Evolutionary conservation across 1,284 basidiomycete species (phyloP).

Genomic region (Cryptococcus neoformans): DNA sequence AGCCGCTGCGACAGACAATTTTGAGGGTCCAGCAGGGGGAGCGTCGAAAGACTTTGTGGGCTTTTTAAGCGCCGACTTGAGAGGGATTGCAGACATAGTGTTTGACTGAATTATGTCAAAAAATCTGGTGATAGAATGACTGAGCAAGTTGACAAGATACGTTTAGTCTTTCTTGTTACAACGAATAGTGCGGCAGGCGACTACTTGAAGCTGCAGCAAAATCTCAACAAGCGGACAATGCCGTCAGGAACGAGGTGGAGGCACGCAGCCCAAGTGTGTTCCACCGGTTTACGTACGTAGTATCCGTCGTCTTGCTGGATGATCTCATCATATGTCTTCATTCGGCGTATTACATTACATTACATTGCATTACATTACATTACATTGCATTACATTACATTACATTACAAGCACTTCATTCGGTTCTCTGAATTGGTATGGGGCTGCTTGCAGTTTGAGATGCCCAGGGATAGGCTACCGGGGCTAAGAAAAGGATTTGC

Average conservation of each 20-base stretch:
- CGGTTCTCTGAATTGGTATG: too few relatives aligned
- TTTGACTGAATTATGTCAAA: not conserved
- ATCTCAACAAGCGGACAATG: not conserved
- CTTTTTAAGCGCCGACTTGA: slow-evolving; percentile 3
- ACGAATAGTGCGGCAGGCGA: too few relatives aligned
- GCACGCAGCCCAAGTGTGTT: not conserved
- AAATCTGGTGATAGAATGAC: not conserved
- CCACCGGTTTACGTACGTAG: too few relatives aligned
- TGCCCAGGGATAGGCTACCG: too few relatives aligned
- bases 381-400: too few relatives aligned
- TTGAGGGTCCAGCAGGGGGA: not conserved
- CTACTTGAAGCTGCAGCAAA: not conserved
- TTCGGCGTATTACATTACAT: too few relatives aligned
- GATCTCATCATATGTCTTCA: too few relatives aligned
- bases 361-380: too few relatives aligned
- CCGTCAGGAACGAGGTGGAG: not conserved
- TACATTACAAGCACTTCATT: too few relatives aligned
- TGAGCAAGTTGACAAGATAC: not conserved
- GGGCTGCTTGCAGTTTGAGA: too few relatives aligned
- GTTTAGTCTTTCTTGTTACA: not conserved
- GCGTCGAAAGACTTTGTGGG: not conserved
- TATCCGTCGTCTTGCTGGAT: too few relatives aligned
- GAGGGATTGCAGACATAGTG: not conserved
- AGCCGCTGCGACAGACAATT: not conserved
- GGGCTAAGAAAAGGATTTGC: too few relatives aligned